These are phyloP conservation scores for Ophiostoma populinum DNA, from an alignment of 2,329 filamentous ascomycete genomes.

Conservation along the genomic window DNA sequence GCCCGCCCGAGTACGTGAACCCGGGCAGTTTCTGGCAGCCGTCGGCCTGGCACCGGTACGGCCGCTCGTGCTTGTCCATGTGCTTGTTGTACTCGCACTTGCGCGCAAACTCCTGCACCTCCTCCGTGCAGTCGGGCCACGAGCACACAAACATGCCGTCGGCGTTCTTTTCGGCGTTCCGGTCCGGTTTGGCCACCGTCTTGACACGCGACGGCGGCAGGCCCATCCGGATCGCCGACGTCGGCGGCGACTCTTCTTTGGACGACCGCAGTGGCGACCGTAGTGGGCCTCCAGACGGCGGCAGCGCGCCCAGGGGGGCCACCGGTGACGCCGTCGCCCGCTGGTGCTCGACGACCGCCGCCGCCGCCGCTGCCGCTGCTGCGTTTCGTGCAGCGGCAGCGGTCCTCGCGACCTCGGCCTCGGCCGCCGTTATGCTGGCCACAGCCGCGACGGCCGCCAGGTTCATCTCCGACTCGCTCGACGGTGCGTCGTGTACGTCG, in stretches of 20 bases:
- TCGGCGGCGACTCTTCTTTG: constrained; percentile 15
- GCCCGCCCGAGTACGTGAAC: constrained; percentile 86
- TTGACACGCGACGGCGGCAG: constrained; percentile 23
- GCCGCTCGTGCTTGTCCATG: constrained; percentile 94
- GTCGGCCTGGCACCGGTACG: constrained; percentile 69
- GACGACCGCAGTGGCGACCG: constrained; percentile 9
- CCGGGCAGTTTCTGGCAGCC: constrained; percentile 83
- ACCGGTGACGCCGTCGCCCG: neutral
- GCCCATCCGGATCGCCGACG: constrained; percentile 9
- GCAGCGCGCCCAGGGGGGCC: neutral
- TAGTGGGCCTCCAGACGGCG: neutral
- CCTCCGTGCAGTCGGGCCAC: constrained; percentile 48
- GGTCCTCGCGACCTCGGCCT: constrained; percentile 2
- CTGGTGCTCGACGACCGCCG: neutral
- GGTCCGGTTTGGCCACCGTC: constrained; percentile 40
- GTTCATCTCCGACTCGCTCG: constrained; percentile 5
- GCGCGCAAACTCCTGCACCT: constrained; percentile 50
- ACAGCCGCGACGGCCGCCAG: constrained; percentile 9
- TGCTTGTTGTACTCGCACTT: constrained; percentile 97
- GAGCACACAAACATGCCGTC: constrained; percentile 67
- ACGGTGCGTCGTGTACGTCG: neutral
- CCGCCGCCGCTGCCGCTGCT: neutral
- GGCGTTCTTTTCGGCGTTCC: constrained; percentile 40
- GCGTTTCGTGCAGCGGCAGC: too few relatives aligned
- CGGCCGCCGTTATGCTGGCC: constrained; percentile 3